Conservation (phyloP, 306 rosid genomes). For the Cicer pinnatifidum region DNA sequence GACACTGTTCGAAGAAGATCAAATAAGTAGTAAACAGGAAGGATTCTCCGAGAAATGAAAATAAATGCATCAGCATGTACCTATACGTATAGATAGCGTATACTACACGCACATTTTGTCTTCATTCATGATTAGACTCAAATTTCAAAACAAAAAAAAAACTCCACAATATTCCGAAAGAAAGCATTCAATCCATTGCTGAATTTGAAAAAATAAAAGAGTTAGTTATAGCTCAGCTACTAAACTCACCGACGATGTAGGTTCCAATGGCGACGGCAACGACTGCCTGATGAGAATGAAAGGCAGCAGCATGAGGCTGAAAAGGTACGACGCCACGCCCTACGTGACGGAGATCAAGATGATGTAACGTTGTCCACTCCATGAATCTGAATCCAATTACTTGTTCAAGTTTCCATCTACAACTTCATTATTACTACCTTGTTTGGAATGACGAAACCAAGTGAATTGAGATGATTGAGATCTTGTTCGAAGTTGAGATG, state of each 20-base stretch:
- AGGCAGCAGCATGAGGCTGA: conserved; percentile 91
- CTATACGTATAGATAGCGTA: not conserved
- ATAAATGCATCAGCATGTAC: too few species aligned
- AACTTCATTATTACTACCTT: conserved; percentile 33
- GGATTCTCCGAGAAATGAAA: too few species aligned
- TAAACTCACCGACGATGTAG: conserved; percentile 73
- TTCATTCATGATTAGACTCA: not conserved
- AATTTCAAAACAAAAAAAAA: conserved; percentile 9
- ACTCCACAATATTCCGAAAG: not conserved
- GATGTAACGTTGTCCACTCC: conserved; percentile 99
- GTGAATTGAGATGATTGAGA: conserved; percentile 40
- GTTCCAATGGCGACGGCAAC: conserved; percentile 93
- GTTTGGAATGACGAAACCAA: conserved; percentile 14
- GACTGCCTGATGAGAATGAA: conserved; percentile 91
- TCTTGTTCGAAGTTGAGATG: conserved; percentile 36
- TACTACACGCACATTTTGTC: not conserved
- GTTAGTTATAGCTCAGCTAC: conserved; percentile 6
- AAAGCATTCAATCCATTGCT: not conserved
- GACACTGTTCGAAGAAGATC: too few species aligned
- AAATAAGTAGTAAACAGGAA: too few species aligned
- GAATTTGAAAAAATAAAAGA: not conserved
- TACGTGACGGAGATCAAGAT: conserved; percentile 92
- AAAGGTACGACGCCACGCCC: conserved; percentile 67
- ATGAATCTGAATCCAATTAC: conserved; percentile 45
- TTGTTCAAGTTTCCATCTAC: conserved; percentile 39